Percentiles rank a stretch among this genome's conserved stretches.
These are phyloP conservation scores for Mercurialis annua DNA, from an alignment of 345 rosid species.

Conservation along the genomic window DNA sequence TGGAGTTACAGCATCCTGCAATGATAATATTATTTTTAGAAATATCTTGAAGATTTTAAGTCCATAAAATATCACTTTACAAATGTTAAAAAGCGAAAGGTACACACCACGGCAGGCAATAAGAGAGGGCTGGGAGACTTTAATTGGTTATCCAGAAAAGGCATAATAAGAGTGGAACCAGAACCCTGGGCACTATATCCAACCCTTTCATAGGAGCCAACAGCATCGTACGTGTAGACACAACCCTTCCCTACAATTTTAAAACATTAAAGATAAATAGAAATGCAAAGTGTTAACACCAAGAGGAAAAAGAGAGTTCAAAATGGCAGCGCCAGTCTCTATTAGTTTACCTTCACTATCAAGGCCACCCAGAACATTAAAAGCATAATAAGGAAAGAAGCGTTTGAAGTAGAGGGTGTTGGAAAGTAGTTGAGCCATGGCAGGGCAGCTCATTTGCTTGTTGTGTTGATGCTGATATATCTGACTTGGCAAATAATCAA, in stretches of 20 bases:
- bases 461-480: constrained; percentile 97
- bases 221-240: constrained; percentile 94
- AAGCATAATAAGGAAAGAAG: constrained; percentile 94
- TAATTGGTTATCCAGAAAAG: constrained; percentile 93
- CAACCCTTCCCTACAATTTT: constrained; percentile 77
- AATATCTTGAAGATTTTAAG: too few species aligned
- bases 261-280: too few species aligned
- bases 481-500: constrained; percentile 33
- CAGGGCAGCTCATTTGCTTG: constrained; percentile 97
- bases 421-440: constrained; percentile 93
- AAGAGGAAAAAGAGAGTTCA: constrained; percentile 5
- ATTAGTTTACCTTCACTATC: constrained; percentile 69
- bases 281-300: not conserved
- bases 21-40: too few species aligned
- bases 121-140: constrained; percentile 97
- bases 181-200: constrained; percentile 97
- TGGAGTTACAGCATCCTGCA: constrained; percentile 95
- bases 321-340: constrained; percentile 2
- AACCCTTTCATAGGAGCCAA: constrained; percentile 97
- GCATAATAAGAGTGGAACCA: constrained; percentile 88
- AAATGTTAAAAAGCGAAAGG: too few species aligned
- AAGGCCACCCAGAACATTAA: constrained; percentile 94
- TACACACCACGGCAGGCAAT: constrained; percentile 65
- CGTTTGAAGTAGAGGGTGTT: constrained; percentile 97
- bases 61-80: too few species aligned